Conservation (phyloP, 2,329 filamentous ascomycete genomes). For the Dichotomopilus funicola region DNA sequence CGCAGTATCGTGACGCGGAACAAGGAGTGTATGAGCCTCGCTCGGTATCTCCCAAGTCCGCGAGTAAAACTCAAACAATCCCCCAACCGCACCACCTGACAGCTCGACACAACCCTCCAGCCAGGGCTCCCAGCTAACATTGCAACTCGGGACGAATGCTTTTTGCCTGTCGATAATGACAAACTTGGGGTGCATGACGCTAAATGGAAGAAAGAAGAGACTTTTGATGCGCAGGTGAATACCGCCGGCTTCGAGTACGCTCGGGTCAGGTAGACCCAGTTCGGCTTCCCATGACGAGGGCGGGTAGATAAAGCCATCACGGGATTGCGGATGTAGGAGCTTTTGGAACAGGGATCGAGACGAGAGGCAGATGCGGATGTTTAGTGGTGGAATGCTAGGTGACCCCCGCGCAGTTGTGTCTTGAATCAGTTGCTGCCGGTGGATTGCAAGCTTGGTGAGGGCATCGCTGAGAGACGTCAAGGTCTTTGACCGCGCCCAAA, state of each 20-base stretch:
- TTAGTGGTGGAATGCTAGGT: constrained; percentile 34
- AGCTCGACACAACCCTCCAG: constrained; percentile 70
- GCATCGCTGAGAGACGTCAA: constrained; percentile 50
- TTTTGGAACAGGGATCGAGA: constrained; percentile 68
- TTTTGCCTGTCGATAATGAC: constrained; percentile 62
- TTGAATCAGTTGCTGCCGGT: constrained; percentile 28
- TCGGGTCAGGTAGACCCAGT: constrained; percentile 56
- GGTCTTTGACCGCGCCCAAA: constrained; percentile 65
- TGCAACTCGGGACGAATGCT: constrained; percentile 71
- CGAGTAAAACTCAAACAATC: constrained; percentile 61
- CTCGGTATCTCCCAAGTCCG: constrained; percentile 54
- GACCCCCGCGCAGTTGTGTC: constrained; percentile 12
- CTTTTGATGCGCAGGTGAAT: constrained; percentile 68
- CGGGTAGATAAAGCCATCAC: constrained; percentile 55
- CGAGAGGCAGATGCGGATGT: constrained; percentile 70
- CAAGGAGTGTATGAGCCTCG: not conserved
- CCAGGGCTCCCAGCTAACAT: constrained; percentile 85
- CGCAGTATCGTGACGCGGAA: not conserved
- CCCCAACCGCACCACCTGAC: constrained; percentile 52
- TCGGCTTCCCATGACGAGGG: constrained; percentile 50
- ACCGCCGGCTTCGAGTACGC: constrained; percentile 45
- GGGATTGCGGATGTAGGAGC: constrained; percentile 61
- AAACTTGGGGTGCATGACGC: constrained; percentile 85
- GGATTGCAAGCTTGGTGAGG: constrained; percentile 51
- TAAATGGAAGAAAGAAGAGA: constrained; percentile 72